Percentiles rank a stretch among this genome's conserved stretches.
phyloP scores from a whole-genome alignment of 352 stramenopile genomes.

The Globisporangium cylindrosporum region DNA sequence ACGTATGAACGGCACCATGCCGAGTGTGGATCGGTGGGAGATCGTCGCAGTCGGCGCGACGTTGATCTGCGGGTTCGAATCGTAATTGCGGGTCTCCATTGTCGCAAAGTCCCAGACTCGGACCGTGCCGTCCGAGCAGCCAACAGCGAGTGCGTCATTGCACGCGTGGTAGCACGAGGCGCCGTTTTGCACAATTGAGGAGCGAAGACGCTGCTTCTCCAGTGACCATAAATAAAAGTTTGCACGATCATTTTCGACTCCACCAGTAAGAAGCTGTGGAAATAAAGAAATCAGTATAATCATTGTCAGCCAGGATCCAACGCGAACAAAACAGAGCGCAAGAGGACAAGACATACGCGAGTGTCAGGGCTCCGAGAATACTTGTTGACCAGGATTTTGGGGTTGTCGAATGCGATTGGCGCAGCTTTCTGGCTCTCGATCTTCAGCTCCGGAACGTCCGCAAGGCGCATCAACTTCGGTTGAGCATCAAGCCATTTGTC shows the following conservation, averaged over 20 bases:
- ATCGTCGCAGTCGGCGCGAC: slow-evolving; percentile 61
- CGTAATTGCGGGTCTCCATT: slow-evolving; percentile 50
- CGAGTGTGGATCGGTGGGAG: slow-evolving; percentile 75
- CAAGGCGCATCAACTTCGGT: slow-evolving; percentile 33
- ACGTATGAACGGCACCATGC: slow-evolving; percentile 81
- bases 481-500: slow-evolving; percentile 63
- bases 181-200: slow-evolving; percentile 62
- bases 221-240: slow-evolving; percentile 87
- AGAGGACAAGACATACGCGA: slow-evolving; percentile 38
- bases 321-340: background rate
- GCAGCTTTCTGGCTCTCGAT: slow-evolving; percentile 54
- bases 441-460: slow-evolving; percentile 55
- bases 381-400: slow-evolving; percentile 58
- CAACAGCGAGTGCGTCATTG: slow-evolving; percentile 77
- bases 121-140: slow-evolving; percentile 70
- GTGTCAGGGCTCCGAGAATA: slow-evolving; percentile 60
- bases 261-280: slow-evolving; percentile 67
- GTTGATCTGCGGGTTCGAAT: slow-evolving; percentile 47
- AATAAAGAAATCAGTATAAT: slow-evolving; percentile 13
- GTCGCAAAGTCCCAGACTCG: slow-evolving; percentile 82
- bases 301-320: background rate
- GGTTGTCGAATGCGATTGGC: slow-evolving; percentile 57
- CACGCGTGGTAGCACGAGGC: slow-evolving; percentile 79
- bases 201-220: slow-evolving; percentile 57
- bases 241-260: slow-evolving; percentile 65